These are phyloP conservation scores for Coix lacrymajobi DNA, from an alignment of 176 grass and related monocot genomes.

Conservation along the genomic window DNA sequence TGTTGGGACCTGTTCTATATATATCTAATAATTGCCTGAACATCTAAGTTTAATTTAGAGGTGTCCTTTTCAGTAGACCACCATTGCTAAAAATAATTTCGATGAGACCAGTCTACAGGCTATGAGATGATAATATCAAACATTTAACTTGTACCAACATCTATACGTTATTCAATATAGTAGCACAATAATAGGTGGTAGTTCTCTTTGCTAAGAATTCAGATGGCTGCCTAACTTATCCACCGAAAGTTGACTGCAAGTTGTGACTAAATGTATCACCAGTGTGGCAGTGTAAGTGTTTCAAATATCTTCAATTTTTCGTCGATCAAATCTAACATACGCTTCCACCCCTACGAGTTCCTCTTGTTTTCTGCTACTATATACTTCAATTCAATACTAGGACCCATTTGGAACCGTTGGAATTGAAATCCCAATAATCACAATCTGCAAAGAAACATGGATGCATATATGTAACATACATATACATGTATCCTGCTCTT, in stretches of 20 bases:
- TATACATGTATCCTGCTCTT: too few species aligned
- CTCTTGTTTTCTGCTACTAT: too few species aligned
- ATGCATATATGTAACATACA: too few species aligned
- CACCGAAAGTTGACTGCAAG: neutral
- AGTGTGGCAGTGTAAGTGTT: neutral
- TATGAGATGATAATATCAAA: neutral
- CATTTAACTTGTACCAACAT: neutral
- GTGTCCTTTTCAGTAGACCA: conserved; percentile 15
- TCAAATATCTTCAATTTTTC: neutral
- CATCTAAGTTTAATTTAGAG: neutral
- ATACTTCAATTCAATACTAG: too few species aligned
- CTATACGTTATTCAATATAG: neutral
- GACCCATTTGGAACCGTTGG: too few species aligned
- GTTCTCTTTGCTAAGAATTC: neutral
- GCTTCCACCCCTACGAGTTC: too few species aligned
- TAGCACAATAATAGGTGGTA: neutral
- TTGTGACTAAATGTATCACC: neutral
- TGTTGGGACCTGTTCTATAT: neutral
- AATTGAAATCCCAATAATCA: too few species aligned
- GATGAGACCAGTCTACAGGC: neutral
- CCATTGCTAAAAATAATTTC: neutral
- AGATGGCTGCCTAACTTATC: neutral
- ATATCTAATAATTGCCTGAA: neutral
- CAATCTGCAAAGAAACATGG: too few species aligned
- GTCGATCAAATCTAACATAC: too few species aligned